Conservation (phyloP, 2,329 filamentous ascomycete genomes). For the Clonostachys rosea region DNA sequence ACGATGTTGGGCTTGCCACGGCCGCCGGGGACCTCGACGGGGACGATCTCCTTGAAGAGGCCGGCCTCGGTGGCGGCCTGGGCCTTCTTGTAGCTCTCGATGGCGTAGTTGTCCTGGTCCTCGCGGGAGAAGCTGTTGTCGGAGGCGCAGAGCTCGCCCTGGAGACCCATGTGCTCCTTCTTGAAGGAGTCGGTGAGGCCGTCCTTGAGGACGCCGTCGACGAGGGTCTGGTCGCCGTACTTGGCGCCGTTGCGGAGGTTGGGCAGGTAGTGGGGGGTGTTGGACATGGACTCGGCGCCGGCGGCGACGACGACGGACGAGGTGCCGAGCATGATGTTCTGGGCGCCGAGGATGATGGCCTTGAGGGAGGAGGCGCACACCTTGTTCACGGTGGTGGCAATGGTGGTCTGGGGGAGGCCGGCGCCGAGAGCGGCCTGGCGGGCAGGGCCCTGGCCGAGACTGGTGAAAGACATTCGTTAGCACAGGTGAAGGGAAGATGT, state of each 20-base stretch:
- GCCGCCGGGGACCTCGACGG: conserved; percentile 81
- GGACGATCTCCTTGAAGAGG: conserved; percentile 83
- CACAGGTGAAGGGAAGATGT: background rate
- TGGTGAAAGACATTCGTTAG: conserved; percentile 45
- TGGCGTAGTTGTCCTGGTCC: conserved; percentile 92
- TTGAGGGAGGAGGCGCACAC: conserved; percentile 96
- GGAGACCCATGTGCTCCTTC: conserved; percentile 94
- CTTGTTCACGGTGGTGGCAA: conserved; percentile 96
- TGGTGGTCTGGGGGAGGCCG: conserved; percentile 73
- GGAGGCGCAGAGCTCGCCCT: conserved; percentile 84
- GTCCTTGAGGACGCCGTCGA: conserved; percentile 92
- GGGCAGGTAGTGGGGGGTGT: conserved; percentile 92
- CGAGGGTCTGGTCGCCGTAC: conserved; percentile 84
- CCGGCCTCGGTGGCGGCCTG: conserved; percentile 80
- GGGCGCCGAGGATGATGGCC: conserved; percentile 88
- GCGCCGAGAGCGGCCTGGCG: conserved; percentile 89
- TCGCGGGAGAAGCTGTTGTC: conserved; percentile 80
- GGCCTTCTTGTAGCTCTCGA: conserved; percentile 90
- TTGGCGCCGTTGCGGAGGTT: conserved; percentile 83
- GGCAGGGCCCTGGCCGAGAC: conserved; percentile 92
- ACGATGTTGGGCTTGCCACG: conserved; percentile 83
- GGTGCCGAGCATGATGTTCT: conserved; percentile 96
- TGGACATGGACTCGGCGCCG: conserved; percentile 98
- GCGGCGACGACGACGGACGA: conserved; percentile 90
- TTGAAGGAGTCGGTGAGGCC: conserved; percentile 93